A percentile compares a stretch with the other conserved stretches of the same genome.
These are phyloP conservation scores for Carex parvula DNA, from an alignment of 176 grass and related monocot genomes.

Conservation along the genomic window DNA sequence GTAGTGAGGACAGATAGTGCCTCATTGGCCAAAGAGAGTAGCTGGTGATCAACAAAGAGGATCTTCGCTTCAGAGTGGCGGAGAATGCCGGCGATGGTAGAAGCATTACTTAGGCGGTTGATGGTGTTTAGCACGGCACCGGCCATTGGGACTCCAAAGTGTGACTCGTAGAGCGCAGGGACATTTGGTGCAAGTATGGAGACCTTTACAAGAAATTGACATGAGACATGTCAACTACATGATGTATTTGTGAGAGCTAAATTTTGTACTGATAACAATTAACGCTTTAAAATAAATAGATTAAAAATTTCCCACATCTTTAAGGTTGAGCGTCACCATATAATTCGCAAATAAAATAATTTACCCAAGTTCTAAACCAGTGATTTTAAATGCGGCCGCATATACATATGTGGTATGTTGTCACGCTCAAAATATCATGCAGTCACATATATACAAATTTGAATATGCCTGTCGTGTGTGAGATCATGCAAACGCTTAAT, in stretches of 20 bases:
- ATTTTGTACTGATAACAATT: not conserved
- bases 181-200: conserved; percentile 60
- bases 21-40: conserved; percentile 32
- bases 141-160: conserved; percentile 73
- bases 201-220: conserved; percentile 28
- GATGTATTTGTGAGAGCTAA: not conserved
- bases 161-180: conserved; percentile 59
- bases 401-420: too few relatives aligned
- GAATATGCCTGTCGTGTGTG: too few relatives aligned
- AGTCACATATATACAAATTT: too few relatives aligned
- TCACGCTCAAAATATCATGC: too few relatives aligned
- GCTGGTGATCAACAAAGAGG: conserved; percentile 52
- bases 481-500: too few relatives aligned
- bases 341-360: not conserved
- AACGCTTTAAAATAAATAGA: not conserved
- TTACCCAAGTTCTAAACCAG: too few relatives aligned
- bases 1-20: conserved; percentile 18
- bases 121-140: conserved; percentile 63
- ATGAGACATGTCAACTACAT: conserved; percentile 1
- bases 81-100: conserved; percentile 36
- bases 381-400: too few relatives aligned
- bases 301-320: not conserved
- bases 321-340: not conserved
- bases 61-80: conserved; percentile 43
- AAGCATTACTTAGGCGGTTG: conserved; percentile 40